Evolutionary conservation across 1,284 basidiomycete genomes (phyloP), one percentile per base, ranked within the genome.

Genomic region (Chalciporus sp.): DNA sequence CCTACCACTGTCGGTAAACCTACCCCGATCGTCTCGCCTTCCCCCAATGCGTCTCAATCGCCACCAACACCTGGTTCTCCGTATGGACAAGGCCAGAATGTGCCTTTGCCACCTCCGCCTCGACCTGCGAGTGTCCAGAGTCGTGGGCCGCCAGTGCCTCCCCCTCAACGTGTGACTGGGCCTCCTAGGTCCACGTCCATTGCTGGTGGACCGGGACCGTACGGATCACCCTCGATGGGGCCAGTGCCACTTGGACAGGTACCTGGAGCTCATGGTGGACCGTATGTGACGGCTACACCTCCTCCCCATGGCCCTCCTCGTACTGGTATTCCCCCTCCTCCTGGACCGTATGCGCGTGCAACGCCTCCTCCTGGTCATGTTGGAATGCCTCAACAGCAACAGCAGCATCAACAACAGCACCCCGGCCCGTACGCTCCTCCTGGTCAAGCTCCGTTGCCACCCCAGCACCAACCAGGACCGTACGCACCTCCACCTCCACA

Each of bases 21-120:
- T 1, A 75, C 77, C 4, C 82, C 92, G 1, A 96, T 98, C 70
- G 88, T 87, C 14, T 84, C 92, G 26, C 95, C 95, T 1, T 97
- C 98, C 85, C 92, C 94, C 8, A 93, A 92, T 61, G 79, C 79
- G n/a, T 75, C 78, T 19, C 72, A 73, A 11, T 78, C 79, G 46
- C 77, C 80, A 9, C 76, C 79, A 41, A 67, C 58, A 10, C 63
- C 74, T 39, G 67, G 73, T 8, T 74, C 81, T 29, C 76, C 80
- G 4, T 79, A 76, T 55, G 70, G 65, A 4, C 78, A 76, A 27
- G 73, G 74, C 4, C 77, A 79, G 51, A 66, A 68, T 5, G 64
- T 72, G 3, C 61, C 72, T 2, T 55, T 83, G 11, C 83, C 82
- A 1, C 86, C 84, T 2, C 85, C 85, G 0, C 85, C 85, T 20